Percentiles rank a stretch among this genome's conserved stretches.
These are phyloP conservation scores for Gonium pectorale DNA, from an alignment of 139 green algal species.

Conservation along the genomic window DNA sequence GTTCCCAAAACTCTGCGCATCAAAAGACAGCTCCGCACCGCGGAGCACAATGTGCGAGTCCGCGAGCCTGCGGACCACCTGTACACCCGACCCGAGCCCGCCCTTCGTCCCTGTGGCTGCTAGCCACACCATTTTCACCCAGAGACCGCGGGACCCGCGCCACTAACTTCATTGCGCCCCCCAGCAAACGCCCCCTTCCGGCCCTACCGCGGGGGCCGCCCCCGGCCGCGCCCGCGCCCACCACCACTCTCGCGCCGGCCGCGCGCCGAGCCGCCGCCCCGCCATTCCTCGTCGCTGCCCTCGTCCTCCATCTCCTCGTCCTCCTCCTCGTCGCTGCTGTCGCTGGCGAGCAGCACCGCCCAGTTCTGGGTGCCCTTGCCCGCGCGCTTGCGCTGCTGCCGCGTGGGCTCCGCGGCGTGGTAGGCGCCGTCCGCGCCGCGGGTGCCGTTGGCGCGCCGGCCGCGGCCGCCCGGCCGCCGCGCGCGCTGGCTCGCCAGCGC, in stretches of 20 bases:
- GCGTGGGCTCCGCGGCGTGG: neutral
- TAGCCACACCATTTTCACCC: too few species aligned
- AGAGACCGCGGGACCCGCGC: too few species aligned
- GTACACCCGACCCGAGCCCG: too few species aligned
- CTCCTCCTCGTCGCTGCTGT: neutral
- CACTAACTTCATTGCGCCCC: too few species aligned
- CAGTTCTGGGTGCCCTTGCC: constrained; percentile 28
- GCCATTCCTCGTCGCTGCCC: constrained; percentile 6
- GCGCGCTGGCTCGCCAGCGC: neutral
- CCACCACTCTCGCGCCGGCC: neutral
- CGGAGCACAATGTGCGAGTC: too few species aligned
- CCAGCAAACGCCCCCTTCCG: too few species aligned
- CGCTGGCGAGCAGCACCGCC: constrained; percentile 35
- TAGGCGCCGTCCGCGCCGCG: neutral
- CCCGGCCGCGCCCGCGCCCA: neutral
- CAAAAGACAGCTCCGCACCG: too few species aligned
- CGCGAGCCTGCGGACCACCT: too few species aligned
- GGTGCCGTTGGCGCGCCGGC: neutral
- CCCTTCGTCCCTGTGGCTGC: too few species aligned
- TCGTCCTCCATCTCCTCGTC: constrained; percentile 29
- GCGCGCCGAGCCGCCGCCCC: neutral
- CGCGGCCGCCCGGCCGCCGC: neutral
- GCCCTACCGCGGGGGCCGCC: too few species aligned
- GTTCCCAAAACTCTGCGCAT: too few species aligned
- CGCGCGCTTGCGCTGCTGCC: neutral